Evolutionary conservation across 2,329 filamentous ascomycete genomes (phyloP).

Genomic region (Colletotrichum tofieldiae): DNA sequence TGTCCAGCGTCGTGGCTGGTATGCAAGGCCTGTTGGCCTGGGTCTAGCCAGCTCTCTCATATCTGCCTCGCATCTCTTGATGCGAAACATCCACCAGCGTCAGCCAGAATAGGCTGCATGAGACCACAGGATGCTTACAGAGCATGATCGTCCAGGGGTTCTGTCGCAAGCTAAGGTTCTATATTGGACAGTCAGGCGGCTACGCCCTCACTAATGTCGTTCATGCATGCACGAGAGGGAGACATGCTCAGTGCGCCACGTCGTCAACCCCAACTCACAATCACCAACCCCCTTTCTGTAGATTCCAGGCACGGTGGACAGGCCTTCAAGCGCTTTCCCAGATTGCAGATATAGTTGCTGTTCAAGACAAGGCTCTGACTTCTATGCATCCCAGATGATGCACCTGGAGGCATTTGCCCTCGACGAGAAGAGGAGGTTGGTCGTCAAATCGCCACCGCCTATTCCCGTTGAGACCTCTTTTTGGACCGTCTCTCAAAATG

Average conservation of each 20-base stretch:
- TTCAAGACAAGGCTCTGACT: not conserved
- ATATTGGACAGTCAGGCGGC: not conserved
- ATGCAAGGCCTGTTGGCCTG: slow-evolving; percentile 10
- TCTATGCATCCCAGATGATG: not conserved
- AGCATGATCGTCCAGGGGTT: not conserved
- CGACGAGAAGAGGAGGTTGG: slow-evolving; percentile 5
- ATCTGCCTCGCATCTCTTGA: slow-evolving; percentile 12
- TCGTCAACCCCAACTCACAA: slow-evolving; percentile 14
- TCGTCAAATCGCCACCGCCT: slow-evolving; percentile 1
- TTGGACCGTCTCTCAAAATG: not conserved
- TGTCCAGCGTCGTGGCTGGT: not conserved
- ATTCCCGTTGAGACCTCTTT: not conserved
- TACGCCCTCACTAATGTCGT: slow-evolving; percentile 16
- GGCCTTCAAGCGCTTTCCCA: not conserved
- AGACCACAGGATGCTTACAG: not conserved
- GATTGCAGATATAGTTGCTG: not conserved
- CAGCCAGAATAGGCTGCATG: not conserved
- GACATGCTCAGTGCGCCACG: slow-evolving; percentile 18
- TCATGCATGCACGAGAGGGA: slow-evolving; percentile 28
- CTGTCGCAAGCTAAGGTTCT: not conserved
- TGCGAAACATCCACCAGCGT: slow-evolving; percentile 12
- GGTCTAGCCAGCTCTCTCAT: slow-evolving; percentile 13
- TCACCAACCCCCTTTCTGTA: slow-evolving; percentile 1
- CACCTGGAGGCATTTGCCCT: not conserved
- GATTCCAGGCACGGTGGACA: not conserved